Base-by-base conservation (phyloP, 352 stramenopile species). In the Pythium oligandrum region DNA sequence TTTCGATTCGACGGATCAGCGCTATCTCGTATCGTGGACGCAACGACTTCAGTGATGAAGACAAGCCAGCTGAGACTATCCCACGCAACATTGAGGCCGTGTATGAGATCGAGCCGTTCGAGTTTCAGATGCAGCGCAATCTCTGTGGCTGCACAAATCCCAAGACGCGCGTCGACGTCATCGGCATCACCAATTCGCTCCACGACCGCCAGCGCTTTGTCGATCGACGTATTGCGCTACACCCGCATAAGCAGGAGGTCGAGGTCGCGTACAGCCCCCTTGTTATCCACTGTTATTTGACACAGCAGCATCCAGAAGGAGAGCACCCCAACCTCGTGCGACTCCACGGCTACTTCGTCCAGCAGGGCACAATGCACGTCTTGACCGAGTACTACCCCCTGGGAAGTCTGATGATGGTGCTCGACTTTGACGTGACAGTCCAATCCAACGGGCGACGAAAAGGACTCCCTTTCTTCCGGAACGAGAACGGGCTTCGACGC, bases 121-220 rank as follows among this genome's bases (percentile, higher is more conserved):
- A 57, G 35, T 48, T 66, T 42, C 59, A 57, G 48, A 66, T 66
- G 53, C 47, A 60, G 42, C 59, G 53, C 9, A 66, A 66, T 40
- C 48, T 66, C 3, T 66, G 59, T 17, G 59, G 53, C 7, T 61
- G 59, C 37, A 12, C 9, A 6, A 52, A 61, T 11, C 43, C 59
- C 26, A 34, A 55, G 5, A 38, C 40, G n/a, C 52, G 59, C 6
- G 59, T 61, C 4, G 59, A 66, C 31, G 36, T 66, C 53, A 9
- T 44, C 9, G 43, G 39, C 4, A 5, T 26, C 4, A 2, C 4
- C 8, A 44, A 40, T 8, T 8, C 38, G 38, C 12, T 12, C 38
- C 0, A 42, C 7, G 1, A 42, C 1, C 17, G 39, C 44, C 36
- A 7, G 6, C 34, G 35, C 26, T 49, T 61, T 6, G 53, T 66